A percentile compares a stretch with the other conserved stretches of the same genome.
Evolutionary conservation across 2,329 filamentous ascomycete genomes (phyloP).

Genomic region (Paramyrothecium sp.): DNA sequence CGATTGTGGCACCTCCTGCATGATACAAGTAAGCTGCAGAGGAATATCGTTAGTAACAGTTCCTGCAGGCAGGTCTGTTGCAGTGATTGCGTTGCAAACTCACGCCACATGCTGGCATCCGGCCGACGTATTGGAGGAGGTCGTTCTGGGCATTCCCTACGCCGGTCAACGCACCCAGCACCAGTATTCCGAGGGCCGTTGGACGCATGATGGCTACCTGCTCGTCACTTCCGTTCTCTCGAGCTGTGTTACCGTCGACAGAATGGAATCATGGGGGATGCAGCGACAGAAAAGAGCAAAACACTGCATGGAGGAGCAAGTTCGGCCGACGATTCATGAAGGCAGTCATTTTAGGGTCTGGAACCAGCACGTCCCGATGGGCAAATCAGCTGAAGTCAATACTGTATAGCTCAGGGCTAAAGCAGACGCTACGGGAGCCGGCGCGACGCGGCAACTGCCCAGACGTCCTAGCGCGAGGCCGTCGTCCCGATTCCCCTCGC

Average conservation of each 20-base stretch:
- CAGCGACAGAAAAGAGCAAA: neutral
- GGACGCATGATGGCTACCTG: neutral
- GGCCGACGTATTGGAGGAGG: neutral
- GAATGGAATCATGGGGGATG: neutral
- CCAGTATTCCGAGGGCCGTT: neutral
- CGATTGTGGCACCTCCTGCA: neutral
- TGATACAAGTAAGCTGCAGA: neutral
- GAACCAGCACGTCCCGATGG: neutral
- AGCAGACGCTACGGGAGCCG: neutral
- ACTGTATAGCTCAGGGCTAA: neutral
- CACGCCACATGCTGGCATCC: neutral
- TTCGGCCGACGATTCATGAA: neutral
- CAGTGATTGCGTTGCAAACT: neutral
- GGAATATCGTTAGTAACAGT: neutral
- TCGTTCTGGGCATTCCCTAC: neutral
- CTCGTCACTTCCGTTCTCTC: neutral
- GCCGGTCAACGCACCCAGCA: neutral
- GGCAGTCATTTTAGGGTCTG: neutral
- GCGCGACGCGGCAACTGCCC: neutral
- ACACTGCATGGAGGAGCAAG: too few species aligned
- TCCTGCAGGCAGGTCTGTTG: neutral
- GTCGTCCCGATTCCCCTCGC: neutral
- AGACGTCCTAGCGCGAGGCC: neutral
- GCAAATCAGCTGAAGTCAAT: neutral
- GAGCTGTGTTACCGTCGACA: neutral